Conservation (phyloP, 306 rosid species). For the Inga oerstediana region DNA sequence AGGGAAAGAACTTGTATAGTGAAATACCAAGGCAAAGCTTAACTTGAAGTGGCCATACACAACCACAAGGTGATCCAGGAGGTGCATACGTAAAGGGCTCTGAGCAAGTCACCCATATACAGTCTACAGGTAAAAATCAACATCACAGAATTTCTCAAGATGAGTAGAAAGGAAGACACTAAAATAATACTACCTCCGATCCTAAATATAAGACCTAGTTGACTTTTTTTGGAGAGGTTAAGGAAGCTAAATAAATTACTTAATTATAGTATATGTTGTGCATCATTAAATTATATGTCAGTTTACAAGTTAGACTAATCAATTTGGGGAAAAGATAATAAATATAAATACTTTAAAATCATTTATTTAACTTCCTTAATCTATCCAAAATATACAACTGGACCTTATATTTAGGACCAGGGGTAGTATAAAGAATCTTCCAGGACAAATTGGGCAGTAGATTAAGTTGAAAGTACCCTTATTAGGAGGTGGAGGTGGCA, state of each 20-base stretch:
- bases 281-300: no score
- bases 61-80: constrained; percentile 82
- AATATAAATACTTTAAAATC: no score
- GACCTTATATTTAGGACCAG: no score
- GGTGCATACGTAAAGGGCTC: constrained; percentile 87
- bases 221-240: no score
- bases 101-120: constrained; percentile 65
- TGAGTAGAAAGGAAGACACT: constrained; percentile 16
- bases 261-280: no score
- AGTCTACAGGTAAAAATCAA: constrained; percentile 60
- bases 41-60: constrained; percentile 91
- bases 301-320: no score
- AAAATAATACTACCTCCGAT: not conserved
- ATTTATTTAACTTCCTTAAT: no score
- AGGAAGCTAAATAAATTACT: no score
- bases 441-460: not conserved
- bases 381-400: no score
- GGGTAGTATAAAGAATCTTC: not conserved
- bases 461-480: constrained; percentile 52
- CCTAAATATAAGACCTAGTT: no score
- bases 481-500: constrained; percentile 96
- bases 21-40: constrained; percentile 59
- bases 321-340: no score
- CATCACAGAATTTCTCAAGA: constrained; percentile 24
- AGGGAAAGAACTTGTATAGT: constrained; percentile 76